These are phyloP conservation scores for Isabelozyma pseudorhagii DNA, from an alignment of 805 yeast species.

Conservation along the genomic window DNA sequence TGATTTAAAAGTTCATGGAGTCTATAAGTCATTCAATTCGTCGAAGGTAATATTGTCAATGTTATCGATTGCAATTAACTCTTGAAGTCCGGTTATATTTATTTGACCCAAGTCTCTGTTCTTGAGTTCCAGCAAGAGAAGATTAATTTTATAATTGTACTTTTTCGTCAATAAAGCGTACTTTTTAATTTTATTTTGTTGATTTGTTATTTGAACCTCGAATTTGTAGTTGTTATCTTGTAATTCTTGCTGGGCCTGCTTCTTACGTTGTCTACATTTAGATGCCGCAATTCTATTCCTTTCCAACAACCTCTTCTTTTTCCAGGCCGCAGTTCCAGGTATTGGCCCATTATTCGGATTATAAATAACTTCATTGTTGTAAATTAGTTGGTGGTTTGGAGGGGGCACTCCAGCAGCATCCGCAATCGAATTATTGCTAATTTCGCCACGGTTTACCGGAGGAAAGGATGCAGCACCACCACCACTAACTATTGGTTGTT, in stretches of 20 bases:
- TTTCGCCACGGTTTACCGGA: not conserved
- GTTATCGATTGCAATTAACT: slow-evolving; percentile 1
- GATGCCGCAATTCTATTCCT: slow-evolving; percentile 68
- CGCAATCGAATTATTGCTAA: not conserved
- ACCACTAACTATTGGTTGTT: slow-evolving; percentile 2
- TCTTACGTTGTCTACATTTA: slow-evolving; percentile 65
- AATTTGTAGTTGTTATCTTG: slow-evolving; percentile 56
- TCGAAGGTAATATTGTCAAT: not conserved
- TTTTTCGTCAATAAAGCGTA: slow-evolving; percentile 15
- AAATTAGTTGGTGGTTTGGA: slow-evolving; percentile 50
- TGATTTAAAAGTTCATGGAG: not conserved
- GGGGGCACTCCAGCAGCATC: slow-evolving; percentile 42
- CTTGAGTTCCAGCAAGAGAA: slow-evolving; percentile 9
- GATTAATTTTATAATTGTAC: slow-evolving; percentile 16
- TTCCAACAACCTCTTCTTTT: slow-evolving; percentile 57
- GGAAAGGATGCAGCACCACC: slow-evolving; percentile 10
- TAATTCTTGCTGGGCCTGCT: slow-evolving; percentile 64
- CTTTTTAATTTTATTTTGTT: slow-evolving; percentile 14
- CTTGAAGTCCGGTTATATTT: slow-evolving; percentile 5
- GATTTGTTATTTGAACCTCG: slow-evolving; percentile 39
- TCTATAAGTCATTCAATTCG: not conserved
- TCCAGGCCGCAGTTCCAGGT: slow-evolving; percentile 69
- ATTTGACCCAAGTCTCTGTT: not conserved
- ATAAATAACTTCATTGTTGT: slow-evolving; percentile 53
- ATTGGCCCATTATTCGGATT: slow-evolving; percentile 53